phyloP scores from a whole-genome alignment of 2,329 filamentous ascomycete species.

The Pestalotiopsis sp. region DNA sequence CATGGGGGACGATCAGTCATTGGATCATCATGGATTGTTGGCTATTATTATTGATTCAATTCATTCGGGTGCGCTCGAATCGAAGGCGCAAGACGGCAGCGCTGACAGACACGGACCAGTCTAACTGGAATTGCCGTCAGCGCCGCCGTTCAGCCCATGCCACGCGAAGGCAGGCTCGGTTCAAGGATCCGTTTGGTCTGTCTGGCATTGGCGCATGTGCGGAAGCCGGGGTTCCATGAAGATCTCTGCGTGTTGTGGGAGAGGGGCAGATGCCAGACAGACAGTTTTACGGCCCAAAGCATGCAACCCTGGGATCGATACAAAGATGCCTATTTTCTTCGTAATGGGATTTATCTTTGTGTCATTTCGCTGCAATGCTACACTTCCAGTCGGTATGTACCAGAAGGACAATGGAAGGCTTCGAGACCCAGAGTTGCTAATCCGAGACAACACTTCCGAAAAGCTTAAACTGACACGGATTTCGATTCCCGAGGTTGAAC shows the following conservation, averaged over 20 bases:
- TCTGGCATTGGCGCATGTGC: neutral
- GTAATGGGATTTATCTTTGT: neutral
- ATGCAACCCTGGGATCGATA: neutral
- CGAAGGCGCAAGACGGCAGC: constrained; percentile 6
- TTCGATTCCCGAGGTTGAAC: constrained; percentile 3
- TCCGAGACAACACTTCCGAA: constrained; percentile 7
- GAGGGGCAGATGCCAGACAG: neutral
- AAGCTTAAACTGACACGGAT: constrained; percentile 7
- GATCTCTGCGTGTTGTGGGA: neutral
- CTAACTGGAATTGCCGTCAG: constrained; percentile 7
- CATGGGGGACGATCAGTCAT: neutral
- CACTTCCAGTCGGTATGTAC: neutral
- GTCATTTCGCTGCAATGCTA: neutral
- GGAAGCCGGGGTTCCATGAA: neutral
- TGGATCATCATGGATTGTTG: neutral
- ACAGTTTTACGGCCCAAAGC: neutral
- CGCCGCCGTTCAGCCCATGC: neutral
- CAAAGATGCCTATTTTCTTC: neutral
- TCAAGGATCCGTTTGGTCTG: neutral
- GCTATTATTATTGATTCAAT: neutral
- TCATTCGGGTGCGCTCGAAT: constrained; percentile 5
- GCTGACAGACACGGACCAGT: constrained; percentile 11
- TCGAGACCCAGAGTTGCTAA: constrained; percentile 2
- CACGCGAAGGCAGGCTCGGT: neutral
- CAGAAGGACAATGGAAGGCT: neutral